Conservation (phyloP, 495 filamentous ascomycete genomes). For the Thermothielavioides terrestris region DNA sequence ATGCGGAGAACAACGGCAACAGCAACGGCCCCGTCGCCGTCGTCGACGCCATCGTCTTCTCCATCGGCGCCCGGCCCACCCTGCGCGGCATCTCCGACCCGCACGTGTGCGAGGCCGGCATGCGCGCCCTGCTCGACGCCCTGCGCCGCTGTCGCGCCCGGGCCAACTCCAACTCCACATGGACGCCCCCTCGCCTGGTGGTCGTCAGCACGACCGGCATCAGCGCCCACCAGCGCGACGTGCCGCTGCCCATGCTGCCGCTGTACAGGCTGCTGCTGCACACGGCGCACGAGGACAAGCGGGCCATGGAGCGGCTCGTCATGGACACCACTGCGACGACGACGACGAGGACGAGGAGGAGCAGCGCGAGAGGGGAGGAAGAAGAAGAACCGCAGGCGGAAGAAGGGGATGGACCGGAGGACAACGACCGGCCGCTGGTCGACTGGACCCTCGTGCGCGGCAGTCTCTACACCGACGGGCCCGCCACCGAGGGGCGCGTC, state of each 20-base stretch:
- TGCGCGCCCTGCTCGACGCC: slow-evolving; percentile 38
- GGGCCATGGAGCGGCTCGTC: slow-evolving; percentile 45
- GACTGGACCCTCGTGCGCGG: slow-evolving; percentile 42
- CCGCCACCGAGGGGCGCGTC: slow-evolving; percentile 10
- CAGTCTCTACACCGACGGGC: slow-evolving; percentile 20
- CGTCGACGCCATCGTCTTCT: slow-evolving; percentile 37
- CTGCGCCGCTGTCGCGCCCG: slow-evolving; percentile 19
- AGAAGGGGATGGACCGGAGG: no score
- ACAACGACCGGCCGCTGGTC: no score
- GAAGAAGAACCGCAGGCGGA: no score
- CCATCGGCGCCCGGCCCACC: slow-evolving; percentile 36
- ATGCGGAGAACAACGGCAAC: no score
- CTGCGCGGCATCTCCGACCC: slow-evolving; percentile 40
- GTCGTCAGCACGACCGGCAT: slow-evolving; percentile 49
- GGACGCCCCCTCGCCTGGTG: slow-evolving; percentile 36
- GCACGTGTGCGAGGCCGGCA: slow-evolving; percentile 47
- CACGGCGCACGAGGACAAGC: slow-evolving; percentile 52
- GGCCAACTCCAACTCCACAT: background rate
- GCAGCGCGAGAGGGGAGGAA: no score
- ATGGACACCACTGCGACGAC: slow-evolving; percentile 16
- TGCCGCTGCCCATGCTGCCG: slow-evolving; percentile 41
- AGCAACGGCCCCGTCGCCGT: no score
- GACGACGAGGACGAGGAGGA: no score
- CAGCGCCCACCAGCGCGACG: slow-evolving; percentile 38
- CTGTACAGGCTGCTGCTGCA: slow-evolving; percentile 45